Base-by-base conservation (phyloP, 192 early-diverging fungal species). In the Coemansia guatemalensis region DNA sequence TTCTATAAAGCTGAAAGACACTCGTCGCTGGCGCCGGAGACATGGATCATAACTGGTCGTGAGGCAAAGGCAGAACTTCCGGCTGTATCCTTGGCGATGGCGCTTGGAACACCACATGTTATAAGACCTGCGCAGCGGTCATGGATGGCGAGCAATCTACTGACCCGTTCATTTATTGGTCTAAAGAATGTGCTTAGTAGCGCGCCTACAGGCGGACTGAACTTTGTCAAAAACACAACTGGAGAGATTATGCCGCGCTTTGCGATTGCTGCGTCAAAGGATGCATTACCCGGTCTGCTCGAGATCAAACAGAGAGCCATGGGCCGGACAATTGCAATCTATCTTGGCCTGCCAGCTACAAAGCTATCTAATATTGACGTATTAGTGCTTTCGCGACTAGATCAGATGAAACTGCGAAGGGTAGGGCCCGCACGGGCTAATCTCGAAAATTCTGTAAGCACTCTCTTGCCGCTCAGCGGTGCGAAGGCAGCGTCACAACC, bases 361-460 rank as follows among this genome's bases (percentile, higher is more conserved):
- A 65, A 63, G 47, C 58, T 75, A 22, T 21, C 65, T 14, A 48
- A 68, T 1, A 66, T 81, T 52, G 78, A 75, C 48, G 78, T 58
- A 2, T 48, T 81, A 11, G 68, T 72, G 29, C 52, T 81, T 17
- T 74, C 78, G 14, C 55, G 59, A 20, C 47, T 81, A 25, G 73
- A 81, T 8, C 78, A 75, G 58, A 74, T 81, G 78, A 50, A 32
- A 26, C 60, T 81, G 33, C 62, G 78, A 6, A 41, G 29, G 8
- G 24, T 75, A 33, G 78, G 78, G 5, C 78, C 78, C 0, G 78
- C 65, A 12, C 69, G 78, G 12, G 78, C 72, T 18, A 67, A 72
- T 24, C 67, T 81, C 5, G 78, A 81, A 8, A 81, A 81, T 35
- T 57, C 78, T 6, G 41, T 56, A 6, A 60, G 54, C 58, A 75